These are phyloP conservation scores for Capronia coronata DNA, from an alignment of 2,329 filamentous ascomycete species.

Conservation along the genomic window DNA sequence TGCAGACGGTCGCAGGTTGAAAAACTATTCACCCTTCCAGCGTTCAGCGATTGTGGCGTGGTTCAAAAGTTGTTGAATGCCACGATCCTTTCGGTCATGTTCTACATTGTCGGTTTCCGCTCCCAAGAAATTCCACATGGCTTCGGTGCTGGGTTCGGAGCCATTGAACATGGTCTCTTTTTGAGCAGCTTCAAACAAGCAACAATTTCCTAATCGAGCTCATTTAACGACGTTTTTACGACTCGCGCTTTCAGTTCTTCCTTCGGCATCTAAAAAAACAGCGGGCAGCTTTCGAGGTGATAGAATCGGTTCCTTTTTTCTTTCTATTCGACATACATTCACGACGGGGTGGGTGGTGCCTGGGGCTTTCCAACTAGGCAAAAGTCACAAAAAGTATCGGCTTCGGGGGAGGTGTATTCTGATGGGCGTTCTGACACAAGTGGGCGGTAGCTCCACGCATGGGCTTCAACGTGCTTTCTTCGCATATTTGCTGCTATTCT, in stretches of 20 bases:
- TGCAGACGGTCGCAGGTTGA: slow-evolving; percentile 28
- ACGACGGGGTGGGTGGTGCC: slow-evolving; percentile 18
- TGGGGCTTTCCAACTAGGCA: slow-evolving; percentile 14
- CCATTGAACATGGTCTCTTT: neutral
- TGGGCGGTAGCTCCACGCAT: slow-evolving; percentile 5
- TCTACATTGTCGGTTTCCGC: slow-evolving; percentile 7
- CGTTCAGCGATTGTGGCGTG: slow-evolving; percentile 17
- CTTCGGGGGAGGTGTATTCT: slow-evolving; percentile 4
- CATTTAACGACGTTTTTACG: slow-evolving; percentile 24
- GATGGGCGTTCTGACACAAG: slow-evolving; percentile 13
- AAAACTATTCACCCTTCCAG: slow-evolving; percentile 11
- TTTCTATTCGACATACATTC: slow-evolving; percentile 18
- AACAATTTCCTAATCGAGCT: slow-evolving; percentile 21
- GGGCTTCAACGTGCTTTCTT: slow-evolving; percentile 11
- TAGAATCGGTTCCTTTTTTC: slow-evolving; percentile 17
- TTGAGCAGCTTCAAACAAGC: slow-evolving; percentile 6
- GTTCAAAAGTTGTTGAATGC: slow-evolving; percentile 14
- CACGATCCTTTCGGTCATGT: slow-evolving; percentile 14
- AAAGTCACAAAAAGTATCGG: slow-evolving; percentile 23
- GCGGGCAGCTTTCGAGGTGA: slow-evolving; percentile 19
- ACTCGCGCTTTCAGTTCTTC: slow-evolving; percentile 21
- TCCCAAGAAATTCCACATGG: neutral
- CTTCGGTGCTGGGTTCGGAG: neutral
- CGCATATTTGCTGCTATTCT: slow-evolving; percentile 8
- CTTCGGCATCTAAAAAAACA: slow-evolving; percentile 23